These are phyloP conservation scores for Fraxinus nigra DNA, from an alignment of 305 asterid genomes.

Conservation along the genomic window DNA sequence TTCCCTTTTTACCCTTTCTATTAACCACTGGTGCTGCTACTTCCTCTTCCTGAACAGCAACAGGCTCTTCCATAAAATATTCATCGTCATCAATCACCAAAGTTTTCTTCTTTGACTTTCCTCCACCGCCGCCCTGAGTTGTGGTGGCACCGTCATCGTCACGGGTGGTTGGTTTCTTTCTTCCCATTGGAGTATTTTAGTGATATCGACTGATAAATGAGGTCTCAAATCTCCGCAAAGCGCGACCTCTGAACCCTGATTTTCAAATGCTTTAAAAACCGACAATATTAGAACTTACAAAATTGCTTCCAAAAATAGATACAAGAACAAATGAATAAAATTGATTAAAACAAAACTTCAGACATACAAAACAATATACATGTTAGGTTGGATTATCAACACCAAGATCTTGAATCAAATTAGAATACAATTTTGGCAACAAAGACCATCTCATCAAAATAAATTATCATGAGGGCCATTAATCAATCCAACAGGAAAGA, in stretches of 20 bases:
- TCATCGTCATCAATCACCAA: slow-evolving; percentile 66
- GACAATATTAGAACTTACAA: background rate
- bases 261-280: background rate
- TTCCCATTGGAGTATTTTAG: slow-evolving; percentile 53
- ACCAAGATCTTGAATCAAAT: background rate
- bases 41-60: slow-evolving; percentile 52
- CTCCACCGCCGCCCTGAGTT: slow-evolving; percentile 43
- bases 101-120: slow-evolving; percentile 69
- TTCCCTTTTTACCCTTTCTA: slow-evolving; percentile 64
- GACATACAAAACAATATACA: background rate
- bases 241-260: background rate
- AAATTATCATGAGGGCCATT: background rate
- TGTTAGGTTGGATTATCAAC: background rate
- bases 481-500: background rate
- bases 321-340: background rate
- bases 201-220: slow-evolving; percentile 32
- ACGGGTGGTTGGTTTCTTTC: slow-evolving; percentile 59
- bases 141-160: slow-evolving; percentile 53
- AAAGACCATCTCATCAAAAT: background rate
- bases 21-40: slow-evolving; percentile 36
- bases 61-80: slow-evolving; percentile 57
- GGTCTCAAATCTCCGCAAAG: slow-evolving; percentile 9
- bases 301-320: background rate
- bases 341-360: background rate
- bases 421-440: background rate